A percentile compares a stretch with the other conserved stretches of the same genome.
Conservation (phyloP, 768 basidiomycete genomes). For the Xerocomus potaroensis region DNA sequence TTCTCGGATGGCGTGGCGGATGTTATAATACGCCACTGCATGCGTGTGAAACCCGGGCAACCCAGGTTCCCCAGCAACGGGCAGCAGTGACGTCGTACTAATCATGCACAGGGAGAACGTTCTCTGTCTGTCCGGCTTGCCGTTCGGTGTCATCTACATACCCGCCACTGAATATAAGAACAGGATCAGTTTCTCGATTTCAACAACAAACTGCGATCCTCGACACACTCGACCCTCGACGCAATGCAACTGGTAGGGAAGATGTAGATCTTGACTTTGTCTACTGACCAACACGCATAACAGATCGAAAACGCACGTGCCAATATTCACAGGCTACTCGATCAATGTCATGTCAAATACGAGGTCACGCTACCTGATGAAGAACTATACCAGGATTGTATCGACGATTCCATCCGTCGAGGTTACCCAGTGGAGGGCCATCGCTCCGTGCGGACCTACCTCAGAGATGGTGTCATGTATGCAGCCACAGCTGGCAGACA, state of each 20-base stretch:
- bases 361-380: constrained; percentile 11
- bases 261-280: background rate
- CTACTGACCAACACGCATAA: background rate
- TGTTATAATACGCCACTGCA: no score
- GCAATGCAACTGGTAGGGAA: constrained; percentile 14
- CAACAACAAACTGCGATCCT: constrained; percentile 10
- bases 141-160: background rate
- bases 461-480: constrained; percentile 30
- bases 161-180: constrained; percentile 4
- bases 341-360: constrained; percentile 15
- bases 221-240: no score
- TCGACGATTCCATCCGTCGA: constrained; percentile 15
- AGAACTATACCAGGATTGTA: constrained; percentile 19
- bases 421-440: constrained; percentile 26
- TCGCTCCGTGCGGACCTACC: constrained; percentile 25
- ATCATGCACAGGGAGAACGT: no score
- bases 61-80: no score
- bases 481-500: constrained; percentile 27
- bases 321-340: constrained; percentile 14
- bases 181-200: background rate
- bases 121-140: background rate
- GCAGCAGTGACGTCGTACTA: no score
- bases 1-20: no score
- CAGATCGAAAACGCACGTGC: constrained; percentile 10
- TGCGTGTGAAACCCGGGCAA: no score